Base-by-base conservation (phyloP, 2,329 filamentous ascomycete genomes). In the Grosmannia penicillata region DNA sequence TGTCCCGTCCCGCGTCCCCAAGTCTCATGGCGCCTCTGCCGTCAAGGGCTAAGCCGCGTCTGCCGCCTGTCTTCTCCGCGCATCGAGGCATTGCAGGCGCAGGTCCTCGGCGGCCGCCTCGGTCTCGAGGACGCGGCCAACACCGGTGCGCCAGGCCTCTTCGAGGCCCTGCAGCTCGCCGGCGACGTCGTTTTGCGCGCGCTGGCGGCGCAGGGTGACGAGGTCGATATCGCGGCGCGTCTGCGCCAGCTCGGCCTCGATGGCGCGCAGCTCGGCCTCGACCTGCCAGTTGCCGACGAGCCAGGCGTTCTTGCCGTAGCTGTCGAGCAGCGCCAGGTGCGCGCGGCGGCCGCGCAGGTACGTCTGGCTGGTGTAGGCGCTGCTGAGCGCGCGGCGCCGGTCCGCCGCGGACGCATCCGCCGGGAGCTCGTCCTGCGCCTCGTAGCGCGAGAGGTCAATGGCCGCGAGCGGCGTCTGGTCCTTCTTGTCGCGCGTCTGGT, bases 221-320 rank as follows among this genome's bases (percentile, higher is more conserved):
- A 71, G 55, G 53, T 95, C 86, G 34, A 86, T 70, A 47, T 82
- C 75, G 42, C 70, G 66, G 55, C 77, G 78, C 17, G 71, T 62
- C 28, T 65, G 68, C 13, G 75, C 77, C 36, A 96, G 65, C 50
- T 94, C 85, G 32, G 66, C 65, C 65, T 96, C 89, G 21, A 93
- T 52, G 11, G 57, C 57, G 36, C 69, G 68, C 37, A 93, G 58
- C 30, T 84, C 70, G 31, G 74, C 72, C 59, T 95, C 89, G 17
- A 86, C 58, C 48, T 82, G 75, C 49, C 78, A 74, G 57, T 98
- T 98, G 52, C 75, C 75, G 8, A 93, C 70, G 39, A 98, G 66
- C 89, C 91, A 96, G 9, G 84, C 80, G 56, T 94, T 94, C 60
- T 84, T 84, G 48, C 89, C 91, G 57, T 78, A 78, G 36, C 68